Base-by-base conservation (phyloP, 1,284 basidiomycete species). In the Cutaneotrichosporon mucoides region DNA sequence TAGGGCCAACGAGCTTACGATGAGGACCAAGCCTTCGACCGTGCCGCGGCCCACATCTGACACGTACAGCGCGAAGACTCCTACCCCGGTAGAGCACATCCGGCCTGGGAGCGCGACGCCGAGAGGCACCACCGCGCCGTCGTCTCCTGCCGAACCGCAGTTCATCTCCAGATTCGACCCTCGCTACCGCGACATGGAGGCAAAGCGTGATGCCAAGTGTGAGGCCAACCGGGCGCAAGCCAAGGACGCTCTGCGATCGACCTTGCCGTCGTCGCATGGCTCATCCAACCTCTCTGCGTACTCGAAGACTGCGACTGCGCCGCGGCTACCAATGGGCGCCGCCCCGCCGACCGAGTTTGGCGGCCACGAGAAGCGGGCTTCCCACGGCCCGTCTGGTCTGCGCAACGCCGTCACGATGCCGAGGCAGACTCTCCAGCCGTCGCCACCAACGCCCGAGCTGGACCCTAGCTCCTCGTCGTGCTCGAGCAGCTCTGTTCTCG, bases 361-460 rank as follows among this genome's bases (percentile, higher is more conserved):
- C 15, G 49, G 15, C 3, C 49, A 41, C 15, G 38, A 42, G 6
- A 37, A 16, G 8, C 37, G 38, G 9, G 9, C 12, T 40, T 15
- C 38, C 10, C 49, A 8, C 16, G 42, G 42, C 10, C 62, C 62
- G 2, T 60, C 58, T 10, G 58, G 48, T 6, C 56, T 60, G 4
- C 63, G 63, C 45, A 48, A 52, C 38, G 45, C 44, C 13, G 54
- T 55, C 37, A 55, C 45, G 6, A 16, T 42, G 16, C 46, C 45
- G 24, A 12, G 9, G 34, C 7, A 33, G 10, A 33, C 36, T 8
- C 6, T 56, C 5, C 40, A 43, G 38, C 42, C 42, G 5, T 65
- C 66, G 9, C 70, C 70, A 2, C 63, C 67, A 1, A 70, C 70
- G 6, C 68, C 70, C 24, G 70, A 72, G 50, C 63, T 72, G 3